Base-by-base conservation (phyloP, 169 alveolate genomes). In the Plasmodium knowlesi region DNA sequence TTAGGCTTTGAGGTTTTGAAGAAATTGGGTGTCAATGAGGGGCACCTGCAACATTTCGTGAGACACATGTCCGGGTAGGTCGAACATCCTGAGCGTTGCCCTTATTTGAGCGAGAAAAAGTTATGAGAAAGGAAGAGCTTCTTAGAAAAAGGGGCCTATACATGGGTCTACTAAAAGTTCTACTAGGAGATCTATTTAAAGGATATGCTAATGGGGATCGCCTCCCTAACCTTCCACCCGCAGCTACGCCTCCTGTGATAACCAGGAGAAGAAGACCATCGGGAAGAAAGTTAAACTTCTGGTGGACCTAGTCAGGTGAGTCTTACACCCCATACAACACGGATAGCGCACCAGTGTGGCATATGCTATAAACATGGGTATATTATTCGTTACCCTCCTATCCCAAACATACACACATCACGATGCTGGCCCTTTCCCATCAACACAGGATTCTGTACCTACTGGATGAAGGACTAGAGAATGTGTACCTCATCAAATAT, bases 1-100 rank as follows among this genome's bases (percentile, higher is more conserved):
- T 32, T 85, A 9, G 84, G 93, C 6, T 73, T 73, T n/a, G 16
- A 85, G 41, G 61, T 50, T 50, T 53, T 85, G 50, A 85, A 32
- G 30, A 28, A 85, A 2, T 61, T 85, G 25, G 79, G 79, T 30
- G 74, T 84, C 43, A 41, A 84, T 14, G 50, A 46, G 41, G 61
- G 28, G 28, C 37, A 82, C 43, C 25, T 84, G 22, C 93, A 84
- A 67, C 43, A 84, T 41, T 39, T 84, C 9, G 57, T 82, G 10
- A 72, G 28, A 12, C 93, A 84, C 39, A 84, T 84, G 84, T 84
- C 84, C 6, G 93, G 93, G 83, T 85, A 34, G 22, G 73, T 80
- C 39, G n/a, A n/a, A n/a, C 53, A 46, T 1, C 10, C 5, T 32
- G 14, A 3, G 6, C 25, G 8, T 0, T 8, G 1, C 61, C 61